These are phyloP conservation scores for Russula abietina DNA, from an alignment of 768 basidiomycete species.

Conservation along the genomic window DNA sequence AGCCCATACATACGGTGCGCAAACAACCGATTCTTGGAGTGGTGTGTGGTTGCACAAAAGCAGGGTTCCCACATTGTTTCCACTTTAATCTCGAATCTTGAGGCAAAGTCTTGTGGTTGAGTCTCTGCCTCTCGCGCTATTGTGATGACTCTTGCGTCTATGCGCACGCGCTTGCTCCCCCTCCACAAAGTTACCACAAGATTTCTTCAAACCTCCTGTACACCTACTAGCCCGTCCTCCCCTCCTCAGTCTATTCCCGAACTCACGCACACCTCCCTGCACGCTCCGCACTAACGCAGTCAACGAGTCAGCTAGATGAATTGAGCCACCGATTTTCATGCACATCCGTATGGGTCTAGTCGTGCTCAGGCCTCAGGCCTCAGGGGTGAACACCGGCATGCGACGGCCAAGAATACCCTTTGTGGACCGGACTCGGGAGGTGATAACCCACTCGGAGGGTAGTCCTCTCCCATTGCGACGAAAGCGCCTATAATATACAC, in stretches of 20 bases:
- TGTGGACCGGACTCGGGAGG: conserved; percentile 87
- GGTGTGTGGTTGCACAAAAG: too few species aligned
- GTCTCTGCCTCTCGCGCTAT: background rate
- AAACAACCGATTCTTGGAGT: background rate
- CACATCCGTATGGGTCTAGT: conserved; percentile 5
- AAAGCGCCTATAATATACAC: conserved; percentile 69
- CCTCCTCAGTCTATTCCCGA: background rate
- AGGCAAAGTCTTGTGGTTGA: background rate
- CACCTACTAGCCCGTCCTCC: background rate
- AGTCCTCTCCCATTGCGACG: conserved; percentile 33
- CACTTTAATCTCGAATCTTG: background rate
- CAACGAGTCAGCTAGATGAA: conserved; percentile 49
- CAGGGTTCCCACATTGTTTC: too few species aligned
- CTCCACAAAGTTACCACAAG: too few species aligned
- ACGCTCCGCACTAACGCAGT: conserved; percentile 41
- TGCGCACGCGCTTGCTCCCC: background rate
- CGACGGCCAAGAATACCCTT: conserved; percentile 71
- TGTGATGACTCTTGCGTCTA: background rate
- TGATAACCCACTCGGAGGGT: conserved; percentile 24
- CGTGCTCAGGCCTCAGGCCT: too few species aligned
- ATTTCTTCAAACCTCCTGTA: background rate
- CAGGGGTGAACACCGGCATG: conserved; percentile 75
- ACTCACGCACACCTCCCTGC: background rate
- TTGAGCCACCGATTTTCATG: background rate
- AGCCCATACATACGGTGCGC: background rate